Conservation (phyloP, 169 alveolate species). For the Plasmodium sp. region DNA sequence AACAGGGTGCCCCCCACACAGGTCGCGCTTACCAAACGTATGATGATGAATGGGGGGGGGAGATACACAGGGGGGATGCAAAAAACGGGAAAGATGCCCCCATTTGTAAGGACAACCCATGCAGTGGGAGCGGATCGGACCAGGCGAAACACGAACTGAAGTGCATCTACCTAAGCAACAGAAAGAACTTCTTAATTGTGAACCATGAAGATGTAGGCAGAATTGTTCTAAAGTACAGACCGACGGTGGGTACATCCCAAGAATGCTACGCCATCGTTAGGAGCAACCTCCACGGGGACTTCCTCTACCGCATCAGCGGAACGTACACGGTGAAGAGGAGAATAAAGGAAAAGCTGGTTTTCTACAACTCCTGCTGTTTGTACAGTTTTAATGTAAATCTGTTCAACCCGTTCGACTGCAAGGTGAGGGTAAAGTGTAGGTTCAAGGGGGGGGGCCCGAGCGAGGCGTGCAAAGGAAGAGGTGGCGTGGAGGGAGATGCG, state of each 20-base stretch:
- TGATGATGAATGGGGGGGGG: background rate
- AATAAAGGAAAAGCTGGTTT: conserved; percentile 48
- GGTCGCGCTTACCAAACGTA: background rate
- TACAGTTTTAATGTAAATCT: conserved; percentile 20
- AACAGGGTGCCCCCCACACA: background rate
- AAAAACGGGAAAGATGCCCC: background rate
- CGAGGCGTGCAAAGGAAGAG: background rate
- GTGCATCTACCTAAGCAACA: conserved; percentile 57
- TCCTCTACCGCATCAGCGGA: conserved; percentile 35
- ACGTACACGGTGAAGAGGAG: conserved; percentile 22
- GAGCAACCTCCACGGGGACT: conserved; percentile 37
- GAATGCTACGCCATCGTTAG: conserved; percentile 46
- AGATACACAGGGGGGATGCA: background rate
- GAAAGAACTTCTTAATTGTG: background rate
- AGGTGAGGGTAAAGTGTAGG: conserved; percentile 20
- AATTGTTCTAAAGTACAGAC: conserved; percentile 32
- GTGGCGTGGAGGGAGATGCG: background rate
- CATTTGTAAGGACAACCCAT: background rate
- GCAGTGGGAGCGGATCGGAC: background rate
- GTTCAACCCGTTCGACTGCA: conserved; percentile 55
- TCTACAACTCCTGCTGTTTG: conserved; percentile 49
- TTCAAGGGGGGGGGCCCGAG: background rate
- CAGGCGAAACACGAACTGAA: background rate
- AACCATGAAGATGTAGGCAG: background rate
- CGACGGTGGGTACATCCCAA: conserved; percentile 22